A percentile compares a stretch with the other conserved stretches of the same genome.
Evolutionary conservation across 352 stramenopile species (phyloP).

Genomic region (Bremia lactucae): DNA sequence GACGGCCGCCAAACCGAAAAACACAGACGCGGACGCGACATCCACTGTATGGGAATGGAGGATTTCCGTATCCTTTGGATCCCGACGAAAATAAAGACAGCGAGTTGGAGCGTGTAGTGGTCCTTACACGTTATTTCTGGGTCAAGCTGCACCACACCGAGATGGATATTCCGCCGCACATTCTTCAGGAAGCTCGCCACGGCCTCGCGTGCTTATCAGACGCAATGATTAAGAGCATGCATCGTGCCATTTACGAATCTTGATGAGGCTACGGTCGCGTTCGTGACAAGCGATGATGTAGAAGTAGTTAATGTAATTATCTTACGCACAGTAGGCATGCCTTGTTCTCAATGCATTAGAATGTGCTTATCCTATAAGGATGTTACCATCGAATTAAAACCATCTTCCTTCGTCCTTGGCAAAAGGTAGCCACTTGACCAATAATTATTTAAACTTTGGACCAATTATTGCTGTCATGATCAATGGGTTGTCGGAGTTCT

Average conservation of each 20-base stretch:
- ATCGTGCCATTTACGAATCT: constrained; percentile 25
- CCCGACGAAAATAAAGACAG: constrained; percentile 10
- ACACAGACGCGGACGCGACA: constrained; percentile 8
- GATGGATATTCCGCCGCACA: constrained; percentile 20
- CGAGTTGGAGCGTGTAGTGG: constrained; percentile 24
- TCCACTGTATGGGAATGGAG: constrained; percentile 9
- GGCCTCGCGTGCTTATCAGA: constrained; percentile 24
- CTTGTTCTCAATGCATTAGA: too few relatives aligned
- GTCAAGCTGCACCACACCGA: constrained; percentile 28
- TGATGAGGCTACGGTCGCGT: constrained; percentile 1
- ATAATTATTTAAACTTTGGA: too few relatives aligned
- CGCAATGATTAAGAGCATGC: constrained; percentile 31
- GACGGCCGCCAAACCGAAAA: constrained; percentile 11
- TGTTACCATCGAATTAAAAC: too few relatives aligned
- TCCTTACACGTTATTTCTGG: constrained; percentile 23
- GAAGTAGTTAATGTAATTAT: too few relatives aligned
- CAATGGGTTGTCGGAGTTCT: too few relatives aligned
- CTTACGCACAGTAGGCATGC: too few relatives aligned
- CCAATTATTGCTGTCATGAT: too few relatives aligned
- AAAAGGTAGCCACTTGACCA: too few relatives aligned
- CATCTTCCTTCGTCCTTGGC: too few relatives aligned
- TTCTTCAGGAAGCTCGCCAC: constrained; percentile 26
- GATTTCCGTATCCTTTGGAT: constrained; percentile 8
- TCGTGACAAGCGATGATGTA: constrained; percentile 8
- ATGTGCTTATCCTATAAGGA: too few relatives aligned